Evolutionary conservation across 192 early-diverging fungal species (phyloP).

Genomic region (Gigaspora rosea): DNA sequence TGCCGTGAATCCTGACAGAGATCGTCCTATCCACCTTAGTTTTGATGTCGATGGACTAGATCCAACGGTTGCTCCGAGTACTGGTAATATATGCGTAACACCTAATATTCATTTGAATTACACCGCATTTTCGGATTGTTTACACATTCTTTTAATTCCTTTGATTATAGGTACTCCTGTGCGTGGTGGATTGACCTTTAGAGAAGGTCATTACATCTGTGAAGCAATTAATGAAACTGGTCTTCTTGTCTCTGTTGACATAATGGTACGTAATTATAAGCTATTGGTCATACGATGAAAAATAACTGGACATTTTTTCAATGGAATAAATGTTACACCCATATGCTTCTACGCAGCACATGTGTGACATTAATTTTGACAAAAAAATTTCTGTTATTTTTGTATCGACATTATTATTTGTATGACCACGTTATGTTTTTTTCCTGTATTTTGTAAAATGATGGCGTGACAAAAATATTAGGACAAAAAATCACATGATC

Average conservation of each 20-base stretch:
- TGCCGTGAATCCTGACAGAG: conserved; percentile 73
- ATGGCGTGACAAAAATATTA: too few species aligned
- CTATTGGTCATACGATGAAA: too few species aligned
- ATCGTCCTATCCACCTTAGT: conserved; percentile 81
- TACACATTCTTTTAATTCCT: not conserved
- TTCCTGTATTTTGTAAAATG: too few species aligned
- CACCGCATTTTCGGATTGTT: not conserved
- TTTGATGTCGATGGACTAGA: conserved; percentile 97
- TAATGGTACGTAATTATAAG: conserved; percentile 52
- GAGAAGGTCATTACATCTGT: conserved; percentile 98
- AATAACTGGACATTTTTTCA: too few species aligned
- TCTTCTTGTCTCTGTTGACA: conserved; percentile 83
- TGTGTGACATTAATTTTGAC: not conserved
- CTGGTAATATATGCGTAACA: conserved; percentile 41
- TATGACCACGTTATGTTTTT: too few species aligned
- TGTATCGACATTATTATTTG: not conserved
- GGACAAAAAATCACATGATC: too few species aligned
- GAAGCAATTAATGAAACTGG: conserved; percentile 90
- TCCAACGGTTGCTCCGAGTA: conserved; percentile 90
- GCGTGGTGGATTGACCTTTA: conserved; percentile 90
- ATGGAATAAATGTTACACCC: too few species aligned
- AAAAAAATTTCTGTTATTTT: not conserved
- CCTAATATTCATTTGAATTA: not conserved
- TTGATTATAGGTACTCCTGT: conserved; percentile 81
- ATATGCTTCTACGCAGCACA: too few species aligned